A percentile compares a stretch with the other conserved stretches of the same genome.
These are phyloP conservation scores for Lactarius tabidus DNA, from an alignment of 768 basidiomycete species.

Conservation along the genomic window DNA sequence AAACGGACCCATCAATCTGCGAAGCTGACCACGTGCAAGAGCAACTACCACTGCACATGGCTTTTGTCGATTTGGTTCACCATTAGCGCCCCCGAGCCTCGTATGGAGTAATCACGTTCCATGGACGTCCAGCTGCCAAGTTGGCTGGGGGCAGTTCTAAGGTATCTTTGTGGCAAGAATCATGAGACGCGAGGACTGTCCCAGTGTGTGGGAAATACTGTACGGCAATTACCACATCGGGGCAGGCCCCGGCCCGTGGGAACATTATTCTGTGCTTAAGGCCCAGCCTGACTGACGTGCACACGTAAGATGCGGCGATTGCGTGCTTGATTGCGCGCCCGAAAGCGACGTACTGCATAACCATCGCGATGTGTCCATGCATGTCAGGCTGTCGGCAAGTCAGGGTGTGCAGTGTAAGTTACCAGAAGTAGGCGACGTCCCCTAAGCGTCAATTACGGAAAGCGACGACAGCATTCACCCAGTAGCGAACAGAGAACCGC, in stretches of 20 bases:
- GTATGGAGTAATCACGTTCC: no score
- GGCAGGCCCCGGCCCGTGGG: not conserved
- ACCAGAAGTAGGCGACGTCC: not conserved
- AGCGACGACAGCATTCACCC: no score
- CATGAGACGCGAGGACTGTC: not conserved
- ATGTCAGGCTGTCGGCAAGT: not conserved
- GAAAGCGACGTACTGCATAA: not conserved
- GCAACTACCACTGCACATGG: not conserved
- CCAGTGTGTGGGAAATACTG: no score
- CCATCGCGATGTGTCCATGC: not conserved
- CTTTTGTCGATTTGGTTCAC: not conserved
- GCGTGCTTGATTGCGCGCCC: not conserved
- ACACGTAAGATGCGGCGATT: conserved; percentile 1
- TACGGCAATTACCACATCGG: not conserved
- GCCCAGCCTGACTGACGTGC: not conserved
- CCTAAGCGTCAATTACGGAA: no score
- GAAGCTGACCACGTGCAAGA: not conserved
- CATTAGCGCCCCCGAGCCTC: not conserved
- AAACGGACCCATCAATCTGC: not conserved
- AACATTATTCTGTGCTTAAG: no score
- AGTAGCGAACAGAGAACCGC: not conserved
- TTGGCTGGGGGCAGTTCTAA: not conserved
- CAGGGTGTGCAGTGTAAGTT: not conserved
- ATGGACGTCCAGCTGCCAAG: not conserved
- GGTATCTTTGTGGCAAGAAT: not conserved